phyloP scores from a whole-genome alignment of 2,329 filamentous ascomycete species.

The Arachnomyces sp. region DNA sequence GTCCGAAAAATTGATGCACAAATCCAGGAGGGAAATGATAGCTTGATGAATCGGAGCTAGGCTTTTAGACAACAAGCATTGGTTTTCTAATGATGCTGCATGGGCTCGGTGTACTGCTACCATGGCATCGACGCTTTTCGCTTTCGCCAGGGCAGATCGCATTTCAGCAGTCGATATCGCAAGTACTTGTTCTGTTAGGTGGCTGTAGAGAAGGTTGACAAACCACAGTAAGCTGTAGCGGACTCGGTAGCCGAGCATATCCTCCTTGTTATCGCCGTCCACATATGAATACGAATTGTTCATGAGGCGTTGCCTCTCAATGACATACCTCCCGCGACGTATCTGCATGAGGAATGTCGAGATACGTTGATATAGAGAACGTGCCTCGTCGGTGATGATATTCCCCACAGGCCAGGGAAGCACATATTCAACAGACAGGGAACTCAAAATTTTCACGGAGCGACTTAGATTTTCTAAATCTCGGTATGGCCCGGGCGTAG shows the following conservation, averaged over 20 bases:
- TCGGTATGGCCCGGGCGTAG: constrained; percentile 32
- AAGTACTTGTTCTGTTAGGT: constrained; percentile 67
- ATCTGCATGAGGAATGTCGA: constrained; percentile 73
- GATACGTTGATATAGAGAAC: constrained; percentile 61
- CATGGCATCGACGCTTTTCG: constrained; percentile 75
- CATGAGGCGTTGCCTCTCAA: constrained; percentile 47
- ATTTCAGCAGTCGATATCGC: constrained; percentile 53
- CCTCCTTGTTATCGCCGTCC: constrained; percentile 33
- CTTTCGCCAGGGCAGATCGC: constrained; percentile 47
- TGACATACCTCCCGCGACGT: constrained; percentile 59
- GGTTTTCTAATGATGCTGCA: constrained; percentile 54
- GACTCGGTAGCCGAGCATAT: constrained; percentile 39
- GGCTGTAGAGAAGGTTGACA: constrained; percentile 63
- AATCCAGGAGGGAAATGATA: constrained; percentile 68
- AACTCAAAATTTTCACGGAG: constrained; percentile 56
- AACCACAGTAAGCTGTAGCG: constrained; percentile 72
- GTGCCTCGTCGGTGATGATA: constrained; percentile 59
- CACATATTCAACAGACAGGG: constrained; percentile 60
- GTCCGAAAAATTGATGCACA: constrained; percentile 63
- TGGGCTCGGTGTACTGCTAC: constrained; percentile 60
- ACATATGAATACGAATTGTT: constrained; percentile 33
- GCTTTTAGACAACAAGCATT: constrained; percentile 62
- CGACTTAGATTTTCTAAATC: constrained; percentile 43
- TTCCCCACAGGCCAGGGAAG: constrained; percentile 62
- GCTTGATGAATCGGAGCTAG: constrained; percentile 64